Evolutionary conservation across 2,329 filamentous ascomycete species (phyloP).

Genomic region (Zasmidium cellare): DNA sequence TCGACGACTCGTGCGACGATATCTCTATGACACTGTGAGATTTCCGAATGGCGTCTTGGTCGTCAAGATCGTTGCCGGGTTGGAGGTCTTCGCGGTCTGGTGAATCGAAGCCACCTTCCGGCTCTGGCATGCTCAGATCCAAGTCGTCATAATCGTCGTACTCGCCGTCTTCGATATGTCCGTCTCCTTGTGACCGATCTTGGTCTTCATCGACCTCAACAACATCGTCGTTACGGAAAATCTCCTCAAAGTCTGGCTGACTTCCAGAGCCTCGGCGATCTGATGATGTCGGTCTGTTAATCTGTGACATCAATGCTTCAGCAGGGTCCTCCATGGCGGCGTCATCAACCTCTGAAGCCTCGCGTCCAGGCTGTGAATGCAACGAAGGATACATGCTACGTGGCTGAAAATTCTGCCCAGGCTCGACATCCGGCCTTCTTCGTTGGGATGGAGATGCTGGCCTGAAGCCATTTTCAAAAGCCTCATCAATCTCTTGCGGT

Average conservation of each 20-base stretch:
- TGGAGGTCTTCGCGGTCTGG: background rate
- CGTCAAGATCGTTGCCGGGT: background rate
- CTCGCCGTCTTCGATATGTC: constrained; percentile 11
- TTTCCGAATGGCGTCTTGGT: background rate
- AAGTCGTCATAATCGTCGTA: constrained; percentile 15
- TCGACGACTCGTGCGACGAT: constrained; percentile 6
- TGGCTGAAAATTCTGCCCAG: constrained; percentile 1
- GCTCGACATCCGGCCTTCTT: background rate
- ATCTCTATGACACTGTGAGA: background rate
- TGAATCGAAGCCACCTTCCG: constrained; percentile 25
- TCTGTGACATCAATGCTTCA: constrained; percentile 3
- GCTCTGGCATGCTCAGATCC: constrained; percentile 30
- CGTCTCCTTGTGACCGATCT: background rate
- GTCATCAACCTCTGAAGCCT: background rate
- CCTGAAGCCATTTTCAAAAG: constrained; percentile 12
- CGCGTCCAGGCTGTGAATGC: background rate
- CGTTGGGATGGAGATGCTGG: constrained; percentile 16
- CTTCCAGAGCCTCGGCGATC: background rate
- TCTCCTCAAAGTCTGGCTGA: background rate
- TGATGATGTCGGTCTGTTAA: background rate
- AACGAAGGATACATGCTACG: constrained; percentile 1
- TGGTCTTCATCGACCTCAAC: background rate
- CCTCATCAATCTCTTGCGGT: constrained; percentile 13
- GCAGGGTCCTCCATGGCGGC: background rate
- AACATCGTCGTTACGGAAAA: background rate